Evolutionary conservation across 1,139 yeast genomes (phyloP), one percentile per base, ranked within the genome.

Genomic region (Yamadazyma mexicana): DNA sequence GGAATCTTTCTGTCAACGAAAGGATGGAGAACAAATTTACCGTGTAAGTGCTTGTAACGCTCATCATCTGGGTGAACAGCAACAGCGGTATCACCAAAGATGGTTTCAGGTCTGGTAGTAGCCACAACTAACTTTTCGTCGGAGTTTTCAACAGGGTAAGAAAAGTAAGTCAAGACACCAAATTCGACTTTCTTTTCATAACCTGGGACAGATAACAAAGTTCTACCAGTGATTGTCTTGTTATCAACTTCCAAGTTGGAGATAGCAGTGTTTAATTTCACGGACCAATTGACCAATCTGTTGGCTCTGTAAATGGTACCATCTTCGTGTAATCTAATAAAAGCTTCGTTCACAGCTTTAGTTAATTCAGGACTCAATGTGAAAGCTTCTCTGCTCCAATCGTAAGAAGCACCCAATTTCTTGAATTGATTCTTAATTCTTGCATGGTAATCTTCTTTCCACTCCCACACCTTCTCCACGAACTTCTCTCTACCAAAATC

Each of bases 101-200:
- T 72, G 43, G 98, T 92, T 70, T 92, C 98, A 35, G 98, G 98
- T 81, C 98, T 92, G 34, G 98, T 92, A 38, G 98, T 92, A 34
- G 98, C 98, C 50, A 92, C 96, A 44, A 92, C 75, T 44, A 92
- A 61, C 64, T 79, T 85, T 67, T 92, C 98, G 51, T 86, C 94
- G n/a, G 92, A 81, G 40, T 73, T 86, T 48, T 85, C 94, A 45
- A 92, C 91, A 46, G 80, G 87, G 64, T 92, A 92, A 17, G 96
- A 94, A 63, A 88, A 89, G 25, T 95, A 87, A 16, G 98, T 92
- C 59, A 92, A 75, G 17, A 87, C 95, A 76, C 98, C 98, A 64
- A 92, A 92, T 66, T 92, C 98, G 49, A 92, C 82, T 61, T 87
- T 87, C 54, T 85, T 80, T 36, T 83, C 94, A 61, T 92, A 92